Evolutionary conservation across 2,329 filamentous ascomycete genomes (phyloP).

Genomic region (Cladosporium sp.): DNA sequence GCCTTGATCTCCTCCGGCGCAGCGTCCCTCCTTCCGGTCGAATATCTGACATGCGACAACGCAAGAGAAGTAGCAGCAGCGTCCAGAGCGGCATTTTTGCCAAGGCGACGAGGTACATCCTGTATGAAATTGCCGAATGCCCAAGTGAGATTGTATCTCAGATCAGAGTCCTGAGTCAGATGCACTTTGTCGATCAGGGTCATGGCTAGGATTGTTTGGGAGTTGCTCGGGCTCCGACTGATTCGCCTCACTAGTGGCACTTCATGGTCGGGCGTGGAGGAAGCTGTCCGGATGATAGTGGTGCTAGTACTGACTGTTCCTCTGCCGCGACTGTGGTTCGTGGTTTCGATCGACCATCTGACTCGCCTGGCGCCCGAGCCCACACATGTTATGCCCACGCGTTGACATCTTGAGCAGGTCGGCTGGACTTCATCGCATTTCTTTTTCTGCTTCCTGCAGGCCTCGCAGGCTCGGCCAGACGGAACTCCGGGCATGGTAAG

Average conservation of each 20-base stretch:
- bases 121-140: conserved; percentile 19
- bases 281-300: background rate
- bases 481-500: conserved; percentile 32
- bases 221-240: background rate
- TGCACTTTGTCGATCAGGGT: conserved; percentile 14
- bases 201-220: conserved; percentile 1
- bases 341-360: conserved; percentile 18
- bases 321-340: background rate
- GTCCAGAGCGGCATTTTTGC: conserved; percentile 19
- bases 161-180: background rate
- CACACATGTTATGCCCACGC: conserved; percentile 20
- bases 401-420: conserved; percentile 19
- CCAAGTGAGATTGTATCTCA: conserved; percentile 16
- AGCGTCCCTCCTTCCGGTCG: background rate
- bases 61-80: conserved; percentile 19
- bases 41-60: conserved; percentile 13
- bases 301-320: background rate
- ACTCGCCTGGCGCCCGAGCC: conserved; percentile 19
- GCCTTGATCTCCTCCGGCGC: conserved; percentile 1
- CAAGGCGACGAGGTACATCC: conserved; percentile 18
- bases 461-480: conserved; percentile 24
- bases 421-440: conserved; percentile 23
- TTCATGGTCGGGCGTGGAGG: background rate
- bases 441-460: conserved; percentile 23
- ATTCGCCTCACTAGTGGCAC: background rate